These are phyloP conservation scores for Acanthamoeba triangularis DNA, from an alignment of 208 protist species.

Conservation along the genomic window DNA sequence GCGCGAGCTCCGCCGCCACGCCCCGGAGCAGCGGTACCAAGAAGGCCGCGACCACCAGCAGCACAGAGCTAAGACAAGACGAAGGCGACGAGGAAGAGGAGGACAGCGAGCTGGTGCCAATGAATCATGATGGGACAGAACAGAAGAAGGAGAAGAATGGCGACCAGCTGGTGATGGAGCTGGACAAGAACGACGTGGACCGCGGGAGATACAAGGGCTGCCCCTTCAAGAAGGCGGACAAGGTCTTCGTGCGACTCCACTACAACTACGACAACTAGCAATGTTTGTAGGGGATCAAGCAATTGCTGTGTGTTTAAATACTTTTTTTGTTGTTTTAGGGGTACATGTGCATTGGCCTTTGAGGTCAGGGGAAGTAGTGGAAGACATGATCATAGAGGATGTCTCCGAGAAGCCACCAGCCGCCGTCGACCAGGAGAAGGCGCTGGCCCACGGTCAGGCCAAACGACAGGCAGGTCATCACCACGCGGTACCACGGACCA, in stretches of 20 bases:
- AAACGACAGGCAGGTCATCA: constrained; percentile 8
- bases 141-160: background rate
- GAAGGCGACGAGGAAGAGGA: background rate
- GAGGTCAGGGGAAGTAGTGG: constrained; percentile 1
- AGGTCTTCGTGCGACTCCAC: constrained; percentile 27
- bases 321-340: no score
- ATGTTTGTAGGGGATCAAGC: no score
- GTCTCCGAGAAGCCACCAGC: constrained; percentile 1
- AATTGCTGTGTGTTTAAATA: no score
- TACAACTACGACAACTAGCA: constrained; percentile 6
- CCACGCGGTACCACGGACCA: constrained; percentile 25
- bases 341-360: no score
- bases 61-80: background rate
- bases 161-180: constrained; percentile 34
- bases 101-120: background rate
- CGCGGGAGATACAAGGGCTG: constrained; percentile 45
- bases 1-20: background rate
- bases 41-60: background rate
- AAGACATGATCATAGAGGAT: background rate
- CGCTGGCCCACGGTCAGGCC: background rate
- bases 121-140: background rate
- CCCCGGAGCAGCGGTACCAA: background rate
- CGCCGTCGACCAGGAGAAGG: background rate
- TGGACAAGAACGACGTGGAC: constrained; percentile 10
- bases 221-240: constrained; percentile 52